Conservation (phyloP, 169 alveolate species). For the Cryptosporidium felis region DNA sequence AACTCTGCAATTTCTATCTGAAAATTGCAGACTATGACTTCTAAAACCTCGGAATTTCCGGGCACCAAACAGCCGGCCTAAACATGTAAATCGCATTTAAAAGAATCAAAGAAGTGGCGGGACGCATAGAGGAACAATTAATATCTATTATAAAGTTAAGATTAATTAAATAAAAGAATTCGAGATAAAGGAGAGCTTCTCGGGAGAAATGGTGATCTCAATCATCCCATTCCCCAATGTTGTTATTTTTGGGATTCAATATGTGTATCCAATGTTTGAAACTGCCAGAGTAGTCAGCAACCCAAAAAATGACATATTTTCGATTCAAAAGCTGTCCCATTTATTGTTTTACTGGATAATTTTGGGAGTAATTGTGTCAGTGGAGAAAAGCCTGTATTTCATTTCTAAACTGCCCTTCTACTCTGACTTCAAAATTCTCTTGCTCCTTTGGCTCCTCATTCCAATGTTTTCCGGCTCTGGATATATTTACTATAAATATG, state of each 20-base stretch:
- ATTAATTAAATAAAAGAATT: not conserved
- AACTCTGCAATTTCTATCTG: too few relatives aligned
- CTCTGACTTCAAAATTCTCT: constrained; percentile 3
- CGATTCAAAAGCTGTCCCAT: not conserved
- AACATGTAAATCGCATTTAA: too few relatives aligned
- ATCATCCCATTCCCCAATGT: constrained; percentile 17
- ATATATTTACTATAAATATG: constrained; percentile 27
- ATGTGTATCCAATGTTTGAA: constrained; percentile 1
- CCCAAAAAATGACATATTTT: not conserved
- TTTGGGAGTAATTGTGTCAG: not conserved
- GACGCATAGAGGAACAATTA: too few relatives aligned
- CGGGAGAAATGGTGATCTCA: not conserved
- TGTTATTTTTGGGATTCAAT: constrained; percentile 6
- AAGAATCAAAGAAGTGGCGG: too few relatives aligned
- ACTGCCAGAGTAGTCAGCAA: not conserved
- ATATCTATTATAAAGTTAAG: too few relatives aligned
- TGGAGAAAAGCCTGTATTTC: not conserved
- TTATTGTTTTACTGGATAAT: constrained; percentile 27
- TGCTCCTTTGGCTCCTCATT: constrained; percentile 22
- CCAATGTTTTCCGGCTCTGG: constrained; percentile 39
- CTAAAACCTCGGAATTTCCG: too few relatives aligned
- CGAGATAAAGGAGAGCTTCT: not conserved
- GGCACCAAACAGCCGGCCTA: too few relatives aligned
- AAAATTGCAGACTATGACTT: too few relatives aligned
- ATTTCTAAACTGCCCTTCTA: constrained; percentile 14